Conservation (phyloP, 306 rosid species). For the Canavalia ensiformis region DNA sequence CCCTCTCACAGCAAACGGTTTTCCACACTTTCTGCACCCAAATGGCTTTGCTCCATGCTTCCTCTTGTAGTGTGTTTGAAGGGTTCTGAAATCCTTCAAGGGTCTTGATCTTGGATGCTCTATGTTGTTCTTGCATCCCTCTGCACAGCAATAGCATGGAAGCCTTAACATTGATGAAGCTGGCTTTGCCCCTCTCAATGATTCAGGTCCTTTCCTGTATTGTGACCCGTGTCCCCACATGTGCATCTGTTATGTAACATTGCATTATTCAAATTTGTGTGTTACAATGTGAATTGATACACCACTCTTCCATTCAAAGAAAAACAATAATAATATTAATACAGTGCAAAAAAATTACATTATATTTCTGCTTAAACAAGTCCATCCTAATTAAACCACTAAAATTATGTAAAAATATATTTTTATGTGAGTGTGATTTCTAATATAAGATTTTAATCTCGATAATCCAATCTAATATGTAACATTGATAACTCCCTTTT, state of each 20-base stretch:
- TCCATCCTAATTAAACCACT: no score
- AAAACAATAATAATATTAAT: neutral
- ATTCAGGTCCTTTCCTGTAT: conserved; percentile 91
- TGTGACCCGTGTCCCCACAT: conserved; percentile 99
- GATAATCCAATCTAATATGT: no score
- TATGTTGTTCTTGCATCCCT: conserved; percentile 90
- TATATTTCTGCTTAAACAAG: neutral
- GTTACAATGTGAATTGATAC: neutral
- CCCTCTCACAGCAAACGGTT: conserved; percentile 86
- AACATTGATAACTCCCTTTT: no score
- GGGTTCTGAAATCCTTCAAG: conserved; percentile 85
- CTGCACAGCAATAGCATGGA: conserved; percentile 95
- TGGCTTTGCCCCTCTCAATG: conserved; percentile 80
- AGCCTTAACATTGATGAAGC: conserved; percentile 81
- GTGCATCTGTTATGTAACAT: conserved; percentile 71
- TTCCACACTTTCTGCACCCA: conserved; percentile 84
- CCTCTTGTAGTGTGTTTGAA: conserved; percentile 93
- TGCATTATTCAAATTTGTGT: neutral
- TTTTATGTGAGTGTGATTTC: no score
- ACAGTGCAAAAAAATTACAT: neutral
- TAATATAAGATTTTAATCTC: no score
- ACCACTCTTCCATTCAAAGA: neutral
- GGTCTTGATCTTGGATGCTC: conserved; percentile 91
- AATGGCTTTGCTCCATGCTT: conserved; percentile 95
- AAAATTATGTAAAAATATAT: no score